These are phyloP conservation scores for Thelonectria olida DNA, from an alignment of 2,329 filamentous ascomycete species.

Conservation along the genomic window DNA sequence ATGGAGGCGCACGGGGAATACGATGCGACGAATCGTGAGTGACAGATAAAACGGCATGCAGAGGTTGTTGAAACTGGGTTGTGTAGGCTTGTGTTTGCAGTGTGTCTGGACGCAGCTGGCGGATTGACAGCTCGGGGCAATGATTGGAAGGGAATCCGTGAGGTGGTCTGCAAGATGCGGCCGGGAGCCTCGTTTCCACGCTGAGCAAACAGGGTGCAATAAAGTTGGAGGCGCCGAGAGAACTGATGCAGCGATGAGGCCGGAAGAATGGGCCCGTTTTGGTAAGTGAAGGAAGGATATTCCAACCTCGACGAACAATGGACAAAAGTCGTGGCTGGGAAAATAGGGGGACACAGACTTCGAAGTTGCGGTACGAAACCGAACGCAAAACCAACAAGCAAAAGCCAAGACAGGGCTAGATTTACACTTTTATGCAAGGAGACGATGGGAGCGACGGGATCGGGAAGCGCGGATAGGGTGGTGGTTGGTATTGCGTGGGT, in stretches of 20 bases:
- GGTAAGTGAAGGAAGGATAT: background rate
- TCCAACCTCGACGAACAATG: background rate
- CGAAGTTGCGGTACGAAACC: background rate
- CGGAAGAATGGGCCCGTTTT: background rate
- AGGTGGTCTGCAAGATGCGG: background rate
- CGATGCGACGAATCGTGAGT: background rate
- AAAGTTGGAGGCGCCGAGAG: slow-evolving; percentile 5
- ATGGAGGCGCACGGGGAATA: background rate
- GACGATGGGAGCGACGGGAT: background rate
- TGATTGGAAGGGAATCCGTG: background rate
- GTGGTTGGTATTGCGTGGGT: background rate
- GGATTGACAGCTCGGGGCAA: background rate
- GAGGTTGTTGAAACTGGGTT: background rate
- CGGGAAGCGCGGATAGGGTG: background rate
- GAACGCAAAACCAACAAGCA: background rate
- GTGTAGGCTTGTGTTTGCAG: background rate
- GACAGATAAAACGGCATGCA: too few relatives aligned
- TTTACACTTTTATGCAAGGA: background rate
- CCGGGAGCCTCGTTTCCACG: background rate
- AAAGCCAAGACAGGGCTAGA: too few relatives aligned
- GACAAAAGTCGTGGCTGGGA: background rate
- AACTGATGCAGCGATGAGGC: background rate
- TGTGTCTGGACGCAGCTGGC: background rate
- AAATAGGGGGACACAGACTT: background rate
- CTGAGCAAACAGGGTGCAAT: slow-evolving; percentile 3